Base-by-base conservation (phyloP, 1,284 basidiomycete genomes). In the Cryptococcus jaspeensis region DNA sequence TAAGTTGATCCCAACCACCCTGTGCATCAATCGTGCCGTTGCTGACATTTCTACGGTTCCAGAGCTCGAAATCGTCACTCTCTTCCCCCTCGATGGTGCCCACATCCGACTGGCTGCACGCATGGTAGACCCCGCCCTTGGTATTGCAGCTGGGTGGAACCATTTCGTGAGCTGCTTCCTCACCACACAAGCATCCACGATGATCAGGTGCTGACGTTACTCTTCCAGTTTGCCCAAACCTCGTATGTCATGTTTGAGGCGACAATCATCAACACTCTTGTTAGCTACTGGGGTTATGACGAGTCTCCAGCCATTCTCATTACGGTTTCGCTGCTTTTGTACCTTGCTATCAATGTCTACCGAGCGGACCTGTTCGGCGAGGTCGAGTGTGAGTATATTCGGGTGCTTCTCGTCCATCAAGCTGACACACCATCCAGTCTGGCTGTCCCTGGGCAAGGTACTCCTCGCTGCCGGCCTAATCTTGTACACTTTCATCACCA, bases 401-500 rank as follows among this genome's bases (percentile, higher is more conserved):
- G 20, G 5, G n/a, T 8, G 8, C 13, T 13, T 2, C 18, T 45
- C 11, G 43, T 15, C 5, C 32, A n/a, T 15, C 4, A 50, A 38
- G 35, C 43, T 54, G 53, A 46, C 53, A 35, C n/a, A 9, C 9
- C 9, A 9, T 39, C 36, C 53, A 55, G 62, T 71, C 60, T 73
- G 69, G 70, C 54, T 69, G 39, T 53, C 60, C 20, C 43, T 65
- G 6, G 56, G 66, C 48, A 66, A 67, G 52, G 58, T 74, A 55
- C 50, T 69, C 46, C 57, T 67, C 16, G 65, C 64, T 20, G 55
- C 64, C 22, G 67, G 65, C 39, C 58, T 74, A 45, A 83, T 45
- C 20, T 66, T 89, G 49, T 78, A 81, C 56, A 85, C 85, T 39
- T 78, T 89, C 44, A 74, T 46, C 11, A 37, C 37, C 15, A 56